phyloP scores from a whole-genome alignment of 208 protist genomes.

The Leishmania gerbilli region DNA sequence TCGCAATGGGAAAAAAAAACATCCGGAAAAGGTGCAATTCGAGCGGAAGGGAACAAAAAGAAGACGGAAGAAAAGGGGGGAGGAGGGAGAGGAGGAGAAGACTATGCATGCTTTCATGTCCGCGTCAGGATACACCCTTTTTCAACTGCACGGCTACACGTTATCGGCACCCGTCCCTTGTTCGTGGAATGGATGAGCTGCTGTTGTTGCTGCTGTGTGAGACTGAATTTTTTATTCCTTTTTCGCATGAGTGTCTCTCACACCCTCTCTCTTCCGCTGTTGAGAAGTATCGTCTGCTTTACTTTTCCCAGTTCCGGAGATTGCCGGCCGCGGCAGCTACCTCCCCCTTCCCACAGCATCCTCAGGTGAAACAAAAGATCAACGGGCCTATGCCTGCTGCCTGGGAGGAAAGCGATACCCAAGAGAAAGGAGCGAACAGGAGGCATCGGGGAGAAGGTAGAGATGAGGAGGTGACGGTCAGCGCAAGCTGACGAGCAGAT shows the following conservation, averaged over 20 bases:
- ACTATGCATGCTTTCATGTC: neutral
- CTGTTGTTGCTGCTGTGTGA: neutral
- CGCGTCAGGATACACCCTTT: neutral
- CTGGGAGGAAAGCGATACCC: neutral
- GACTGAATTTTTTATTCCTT: neutral
- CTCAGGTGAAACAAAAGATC: neutral
- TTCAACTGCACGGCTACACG: neutral
- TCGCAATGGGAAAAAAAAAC: neutral
- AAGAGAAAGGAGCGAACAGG: neutral
- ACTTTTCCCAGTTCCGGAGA: neutral
- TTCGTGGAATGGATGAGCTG: neutral
- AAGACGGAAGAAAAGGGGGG: neutral
- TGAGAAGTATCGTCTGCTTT: neutral
- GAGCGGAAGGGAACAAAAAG: constrained; percentile 4
- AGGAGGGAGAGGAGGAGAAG: neutral
- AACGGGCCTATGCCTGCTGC: neutral
- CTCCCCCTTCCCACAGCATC: neutral
- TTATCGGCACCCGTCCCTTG: neutral
- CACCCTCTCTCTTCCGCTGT: neutral
- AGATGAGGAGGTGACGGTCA: neutral
- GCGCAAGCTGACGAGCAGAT: neutral
- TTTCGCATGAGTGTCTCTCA: neutral
- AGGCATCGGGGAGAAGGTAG: neutral
- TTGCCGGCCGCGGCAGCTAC: neutral
- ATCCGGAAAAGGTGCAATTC: neutral